These are phyloP conservation scores for Boletus coccyginus DNA, from an alignment of 768 basidiomycete genomes.

Conservation along the genomic window DNA sequence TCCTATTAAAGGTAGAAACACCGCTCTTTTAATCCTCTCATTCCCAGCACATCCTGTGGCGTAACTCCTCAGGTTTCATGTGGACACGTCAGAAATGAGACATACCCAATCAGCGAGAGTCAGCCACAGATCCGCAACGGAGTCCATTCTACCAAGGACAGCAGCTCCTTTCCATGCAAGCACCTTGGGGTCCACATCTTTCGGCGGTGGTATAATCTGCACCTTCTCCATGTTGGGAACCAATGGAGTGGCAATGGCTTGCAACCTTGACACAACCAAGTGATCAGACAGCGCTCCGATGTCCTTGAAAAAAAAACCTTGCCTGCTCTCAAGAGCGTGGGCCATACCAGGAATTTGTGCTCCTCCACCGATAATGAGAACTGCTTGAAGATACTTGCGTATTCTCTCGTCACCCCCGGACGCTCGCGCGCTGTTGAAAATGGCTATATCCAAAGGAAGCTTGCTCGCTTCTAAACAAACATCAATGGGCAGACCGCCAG, in stretches of 20 bases:
- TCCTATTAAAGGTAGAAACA: conserved; percentile 67
- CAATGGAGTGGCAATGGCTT: conserved; percentile 81
- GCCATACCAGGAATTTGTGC: conserved; percentile 79
- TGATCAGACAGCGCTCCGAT: conserved; percentile 4
- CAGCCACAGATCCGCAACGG: conserved; percentile 87
- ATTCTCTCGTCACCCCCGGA: conserved; percentile 88
- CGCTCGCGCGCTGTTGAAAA: conserved; percentile 88
- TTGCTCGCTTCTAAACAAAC: conserved; percentile 84
- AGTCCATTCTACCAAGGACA: conserved; percentile 90
- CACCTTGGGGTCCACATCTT: conserved; percentile 86
- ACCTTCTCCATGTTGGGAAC: conserved; percentile 85
- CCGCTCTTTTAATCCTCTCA: conserved; percentile 77
- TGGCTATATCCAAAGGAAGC: conserved; percentile 87
- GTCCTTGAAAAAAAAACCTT: not conserved
- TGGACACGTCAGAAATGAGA: conserved; percentile 9
- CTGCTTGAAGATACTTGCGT: conserved; percentile 83
- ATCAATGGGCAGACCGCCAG: conserved; percentile 60
- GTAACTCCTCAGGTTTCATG: conserved; percentile 1
- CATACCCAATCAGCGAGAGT: conserved; percentile 83
- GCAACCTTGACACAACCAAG: conserved; percentile 40
- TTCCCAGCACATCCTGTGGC: conserved; percentile 67
- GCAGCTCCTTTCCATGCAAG: conserved; percentile 95
- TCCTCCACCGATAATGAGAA: conserved; percentile 85
- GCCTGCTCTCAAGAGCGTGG: conserved; percentile 88
- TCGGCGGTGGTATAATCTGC: conserved; percentile 90